phyloP scores from a whole-genome alignment of 73 alveolate species.

The Paramecium biaurelia region DNA sequence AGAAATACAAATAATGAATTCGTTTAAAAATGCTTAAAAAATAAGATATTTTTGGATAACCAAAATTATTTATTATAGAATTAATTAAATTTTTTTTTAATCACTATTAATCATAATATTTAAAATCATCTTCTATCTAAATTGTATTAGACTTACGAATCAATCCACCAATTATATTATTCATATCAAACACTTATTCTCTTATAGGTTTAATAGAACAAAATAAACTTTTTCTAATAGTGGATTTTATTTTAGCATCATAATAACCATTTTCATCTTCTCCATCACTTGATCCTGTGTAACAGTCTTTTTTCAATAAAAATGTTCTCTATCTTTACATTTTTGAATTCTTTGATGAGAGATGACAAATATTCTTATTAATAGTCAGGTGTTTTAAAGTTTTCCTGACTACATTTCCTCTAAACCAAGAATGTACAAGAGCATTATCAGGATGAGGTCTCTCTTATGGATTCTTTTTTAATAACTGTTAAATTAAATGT shows the following conservation, averaged over 20 bases:
- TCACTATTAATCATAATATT: background rate
- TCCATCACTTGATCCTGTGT: background rate
- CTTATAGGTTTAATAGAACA: background rate
- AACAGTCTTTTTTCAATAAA: background rate
- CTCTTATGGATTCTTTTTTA: background rate
- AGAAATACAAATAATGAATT: background rate
- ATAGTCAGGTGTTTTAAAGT: background rate
- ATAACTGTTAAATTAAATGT: background rate
- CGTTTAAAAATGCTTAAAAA: background rate
- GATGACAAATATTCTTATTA: background rate
- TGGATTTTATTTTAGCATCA: background rate
- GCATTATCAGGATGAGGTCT: background rate
- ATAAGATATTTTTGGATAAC: constrained; percentile 23
- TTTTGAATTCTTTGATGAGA: background rate
- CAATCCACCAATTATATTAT: background rate
- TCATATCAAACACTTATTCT: background rate
- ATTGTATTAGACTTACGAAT: background rate
- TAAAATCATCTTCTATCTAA: background rate
- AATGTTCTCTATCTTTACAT: background rate
- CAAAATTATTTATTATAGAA: background rate
- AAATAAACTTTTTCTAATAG: background rate
- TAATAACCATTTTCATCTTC: background rate
- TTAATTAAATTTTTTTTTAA: background rate
- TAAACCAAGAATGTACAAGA: background rate
- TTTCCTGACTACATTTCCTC: background rate